Percentiles rank a stretch among this genome's conserved stretches.
Conservation (phyloP, 257 asterid genomes). For the Paraleonurus japonicus region DNA sequence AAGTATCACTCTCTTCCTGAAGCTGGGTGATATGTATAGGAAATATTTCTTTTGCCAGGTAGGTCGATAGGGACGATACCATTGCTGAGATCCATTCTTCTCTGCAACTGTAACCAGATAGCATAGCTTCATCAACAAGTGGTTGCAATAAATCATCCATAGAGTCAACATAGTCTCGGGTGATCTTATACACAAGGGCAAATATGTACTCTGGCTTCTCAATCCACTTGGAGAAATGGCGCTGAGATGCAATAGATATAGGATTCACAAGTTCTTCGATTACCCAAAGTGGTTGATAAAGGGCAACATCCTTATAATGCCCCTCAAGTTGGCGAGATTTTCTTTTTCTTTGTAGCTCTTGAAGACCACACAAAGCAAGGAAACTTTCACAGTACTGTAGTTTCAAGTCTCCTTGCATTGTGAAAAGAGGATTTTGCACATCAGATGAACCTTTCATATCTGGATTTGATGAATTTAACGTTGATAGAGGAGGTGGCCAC, state of each 20-base stretch:
- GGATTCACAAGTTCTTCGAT: conserved; percentile 98
- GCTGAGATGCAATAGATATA: conserved; percentile 70
- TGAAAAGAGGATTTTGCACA: conserved; percentile 74
- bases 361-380: conserved; percentile 84
- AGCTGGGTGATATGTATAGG: conserved; percentile 54
- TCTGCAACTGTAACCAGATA: conserved; percentile 94
- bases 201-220: conserved; percentile 91
- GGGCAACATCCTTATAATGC: conserved; percentile 41
- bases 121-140: conserved; percentile 86
- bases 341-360: conserved; percentile 84
- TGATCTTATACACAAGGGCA: conserved; percentile 83
- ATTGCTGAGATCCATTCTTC: conserved; percentile 98
- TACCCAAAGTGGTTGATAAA: conserved; percentile 94
- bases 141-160: conserved; percentile 96
- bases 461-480: conserved; percentile 50
- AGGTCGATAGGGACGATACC: conserved; percentile 73
- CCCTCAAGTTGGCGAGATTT: conserved; percentile 84
- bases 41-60: conserved; percentile 80
- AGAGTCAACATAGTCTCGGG: conserved; percentile 88
- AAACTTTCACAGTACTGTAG: conserved; percentile 78
- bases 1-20: conserved; percentile 53
- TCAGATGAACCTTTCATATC: conserved; percentile 45
- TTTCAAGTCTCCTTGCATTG: conserved; percentile 78
- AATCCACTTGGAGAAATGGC: conserved; percentile 85
- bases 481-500: conserved; percentile 92